Conservation (phyloP, 192 early-diverging fungal genomes). For the Fimicolochytrium jonesii region DNA sequence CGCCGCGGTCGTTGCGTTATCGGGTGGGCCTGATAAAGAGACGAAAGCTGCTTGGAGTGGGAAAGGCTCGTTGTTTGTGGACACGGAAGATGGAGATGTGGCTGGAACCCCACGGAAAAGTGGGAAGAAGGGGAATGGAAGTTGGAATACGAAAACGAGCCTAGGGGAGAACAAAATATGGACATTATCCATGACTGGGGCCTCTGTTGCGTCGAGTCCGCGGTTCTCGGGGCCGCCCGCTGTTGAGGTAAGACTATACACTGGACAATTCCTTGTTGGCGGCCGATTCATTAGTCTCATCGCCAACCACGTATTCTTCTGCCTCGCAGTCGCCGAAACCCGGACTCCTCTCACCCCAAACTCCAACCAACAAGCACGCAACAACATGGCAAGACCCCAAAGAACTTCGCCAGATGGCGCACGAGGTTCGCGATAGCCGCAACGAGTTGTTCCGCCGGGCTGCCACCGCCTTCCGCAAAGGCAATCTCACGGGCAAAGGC, state of each 20-base stretch:
- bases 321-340: background rate
- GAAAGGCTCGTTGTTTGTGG: background rate
- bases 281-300: no score
- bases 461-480: conserved; percentile 12
- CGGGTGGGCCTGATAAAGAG: no score
- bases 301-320: background rate
- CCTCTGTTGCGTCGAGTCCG: background rate
- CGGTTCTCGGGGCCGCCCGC: background rate
- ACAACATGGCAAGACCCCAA: background rate
- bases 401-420: conserved; percentile 3
- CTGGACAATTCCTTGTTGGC: no score
- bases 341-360: background rate
- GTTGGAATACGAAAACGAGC: background rate
- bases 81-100: background rate
- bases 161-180: no score
- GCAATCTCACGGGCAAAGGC: conserved; percentile 15
- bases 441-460: conserved; percentile 14
- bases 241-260: background rate
- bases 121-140: background rate
- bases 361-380: background rate
- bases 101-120: background rate
- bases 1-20: background rate
- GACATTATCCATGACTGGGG: no score
- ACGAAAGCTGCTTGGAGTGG: background rate
- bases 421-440: background rate